These are phyloP conservation scores for Ambrosia artemisiifolia DNA, from an alignment of 129 eudicot genomes.

Conservation along the genomic window DNA sequence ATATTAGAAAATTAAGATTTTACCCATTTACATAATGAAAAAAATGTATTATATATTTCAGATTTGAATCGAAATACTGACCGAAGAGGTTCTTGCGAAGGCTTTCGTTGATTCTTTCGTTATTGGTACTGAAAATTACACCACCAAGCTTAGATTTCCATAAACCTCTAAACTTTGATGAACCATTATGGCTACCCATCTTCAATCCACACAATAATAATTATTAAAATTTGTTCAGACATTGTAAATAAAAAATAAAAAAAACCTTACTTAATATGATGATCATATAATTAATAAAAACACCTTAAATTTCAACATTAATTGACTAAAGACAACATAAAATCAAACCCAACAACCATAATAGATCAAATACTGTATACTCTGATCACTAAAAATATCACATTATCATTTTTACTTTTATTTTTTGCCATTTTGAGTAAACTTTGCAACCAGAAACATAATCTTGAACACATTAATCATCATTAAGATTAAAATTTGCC, in stretches of 20 bases:
- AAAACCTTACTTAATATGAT: neutral
- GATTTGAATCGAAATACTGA: conserved; percentile 30
- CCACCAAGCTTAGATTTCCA: conserved; percentile 61
- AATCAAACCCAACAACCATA: neutral
- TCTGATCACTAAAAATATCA: too few species aligned
- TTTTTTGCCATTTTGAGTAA: neutral
- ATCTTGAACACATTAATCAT: too few species aligned
- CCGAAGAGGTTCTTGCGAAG: conserved; percentile 73
- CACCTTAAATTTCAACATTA: neutral
- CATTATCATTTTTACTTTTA: too few species aligned
- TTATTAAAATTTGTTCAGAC: too few species aligned
- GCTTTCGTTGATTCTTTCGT: conserved; percentile 53
- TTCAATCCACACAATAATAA: neutral
- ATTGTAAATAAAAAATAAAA: neutral
- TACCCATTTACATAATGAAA: neutral
- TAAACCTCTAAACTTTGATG: conserved; percentile 39
- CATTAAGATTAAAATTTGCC: neutral
- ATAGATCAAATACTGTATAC: too few species aligned
- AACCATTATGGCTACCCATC: conserved; percentile 29
- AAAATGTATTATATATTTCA: neutral
- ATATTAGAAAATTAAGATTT: conserved; percentile 3
- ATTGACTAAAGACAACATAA: neutral
- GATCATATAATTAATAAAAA: neutral
- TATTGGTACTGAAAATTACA: conserved; percentile 66
- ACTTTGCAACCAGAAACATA: neutral